These are phyloP conservation scores for Arctostaphylos glauca DNA, from an alignment of 148 eudicot species.

Conservation along the genomic window DNA sequence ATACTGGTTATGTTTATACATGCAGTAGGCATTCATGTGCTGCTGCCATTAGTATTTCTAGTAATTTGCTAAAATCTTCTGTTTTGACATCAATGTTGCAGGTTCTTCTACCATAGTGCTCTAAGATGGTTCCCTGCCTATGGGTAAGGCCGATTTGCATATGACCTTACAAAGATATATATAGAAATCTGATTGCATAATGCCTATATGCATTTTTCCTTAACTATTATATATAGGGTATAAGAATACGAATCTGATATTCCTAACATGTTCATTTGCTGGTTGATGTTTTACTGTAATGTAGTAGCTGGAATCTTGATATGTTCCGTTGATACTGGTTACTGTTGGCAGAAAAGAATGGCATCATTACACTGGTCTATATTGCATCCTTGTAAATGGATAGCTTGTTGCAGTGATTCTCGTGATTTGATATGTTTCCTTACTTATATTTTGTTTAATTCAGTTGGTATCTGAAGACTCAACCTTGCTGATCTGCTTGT, in stretches of 20 bases:
- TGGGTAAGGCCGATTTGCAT: slow-evolving; percentile 54
- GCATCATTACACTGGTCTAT: no score
- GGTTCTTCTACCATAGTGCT: slow-evolving; percentile 99
- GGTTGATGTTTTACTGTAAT: not conserved
- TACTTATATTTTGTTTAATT: not conserved
- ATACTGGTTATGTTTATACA: not conserved
- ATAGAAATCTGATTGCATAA: slow-evolving; percentile 40
- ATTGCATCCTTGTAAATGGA: not conserved
- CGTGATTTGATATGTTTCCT: not conserved
- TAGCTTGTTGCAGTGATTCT: not conserved
- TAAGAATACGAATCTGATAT: not conserved
- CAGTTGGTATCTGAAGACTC: not conserved
- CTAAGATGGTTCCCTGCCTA: slow-evolving; percentile 87
- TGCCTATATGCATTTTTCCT: not conserved
- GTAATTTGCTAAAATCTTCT: slow-evolving; percentile 1
- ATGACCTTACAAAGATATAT: not conserved
- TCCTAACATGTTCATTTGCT: not conserved
- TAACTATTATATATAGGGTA: not conserved
- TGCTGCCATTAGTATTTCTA: not conserved
- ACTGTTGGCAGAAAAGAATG: not conserved
- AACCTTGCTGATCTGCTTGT: not conserved
- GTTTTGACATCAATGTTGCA: slow-evolving; percentile 26
- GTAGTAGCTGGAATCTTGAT: not conserved
- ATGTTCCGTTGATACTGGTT: not conserved
- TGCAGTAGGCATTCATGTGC: not conserved